phyloP scores from a whole-genome alignment of 1,284 basidiomycete species.

The Thecaphora thlaspeos region DNA sequence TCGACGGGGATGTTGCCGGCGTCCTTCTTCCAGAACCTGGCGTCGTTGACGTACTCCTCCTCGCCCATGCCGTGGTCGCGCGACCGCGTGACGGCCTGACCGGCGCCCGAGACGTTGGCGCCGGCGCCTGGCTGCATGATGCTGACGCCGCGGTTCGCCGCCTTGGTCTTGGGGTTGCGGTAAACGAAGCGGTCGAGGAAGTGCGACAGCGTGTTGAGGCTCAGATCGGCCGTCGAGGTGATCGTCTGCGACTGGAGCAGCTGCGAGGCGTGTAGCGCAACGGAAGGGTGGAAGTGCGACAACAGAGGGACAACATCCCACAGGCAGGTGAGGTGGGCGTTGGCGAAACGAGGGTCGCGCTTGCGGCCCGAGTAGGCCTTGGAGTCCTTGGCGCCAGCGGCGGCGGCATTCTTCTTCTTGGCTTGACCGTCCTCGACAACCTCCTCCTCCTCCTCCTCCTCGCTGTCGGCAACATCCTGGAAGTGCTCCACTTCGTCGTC shows the following conservation, averaged over 20 bases:
- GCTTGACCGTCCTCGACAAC: conserved; percentile 17
- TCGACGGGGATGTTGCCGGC: conserved; percentile 80
- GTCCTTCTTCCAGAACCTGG: conserved; percentile 73
- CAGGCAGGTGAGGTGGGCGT: conserved; percentile 68
- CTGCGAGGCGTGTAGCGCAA: conserved; percentile 86
- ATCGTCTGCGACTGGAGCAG: conserved; percentile 69
- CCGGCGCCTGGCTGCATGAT: conserved; percentile 82
- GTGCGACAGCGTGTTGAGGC: conserved; percentile 86
- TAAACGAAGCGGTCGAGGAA: conserved; percentile 89
- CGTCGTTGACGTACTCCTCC: conserved; percentile 70
- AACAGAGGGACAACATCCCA: conserved; percentile 63
- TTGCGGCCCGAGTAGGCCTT: conserved; percentile 62
- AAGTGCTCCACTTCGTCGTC: conserved; percentile 62
- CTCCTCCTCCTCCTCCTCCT: conserved; percentile 30
- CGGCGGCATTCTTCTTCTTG: too few relatives aligned
- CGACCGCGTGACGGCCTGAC: conserved; percentile 68
- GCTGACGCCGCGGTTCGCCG: conserved; percentile 72
- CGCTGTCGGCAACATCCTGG: conserved; percentile 59
- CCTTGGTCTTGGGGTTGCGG: conserved; percentile 87
- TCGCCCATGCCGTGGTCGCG: conserved; percentile 63
- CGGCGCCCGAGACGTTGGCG: conserved; percentile 62
- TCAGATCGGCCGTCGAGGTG: conserved; percentile 81
- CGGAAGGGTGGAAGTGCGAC: conserved; percentile 85
- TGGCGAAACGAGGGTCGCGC: conserved; percentile 83
- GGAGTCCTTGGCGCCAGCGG: too few relatives aligned